phyloP scores from a whole-genome alignment of 257 asterid genomes.

The Forsythia suspensa region DNA sequence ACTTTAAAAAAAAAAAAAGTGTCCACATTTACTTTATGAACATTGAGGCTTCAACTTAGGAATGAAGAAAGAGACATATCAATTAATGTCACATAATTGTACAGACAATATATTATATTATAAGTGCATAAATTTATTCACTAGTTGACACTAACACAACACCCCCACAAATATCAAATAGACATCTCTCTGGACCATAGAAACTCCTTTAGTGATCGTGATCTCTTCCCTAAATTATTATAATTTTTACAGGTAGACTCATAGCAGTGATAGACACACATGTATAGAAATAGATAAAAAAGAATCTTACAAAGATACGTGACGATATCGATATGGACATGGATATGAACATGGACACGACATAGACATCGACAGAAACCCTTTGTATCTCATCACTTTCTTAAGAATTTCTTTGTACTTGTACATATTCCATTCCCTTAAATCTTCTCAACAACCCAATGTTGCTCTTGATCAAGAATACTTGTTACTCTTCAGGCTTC shows the following conservation, averaged over 20 bases:
- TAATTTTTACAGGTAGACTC: constrained; percentile 45
- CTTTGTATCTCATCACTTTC: constrained; percentile 49
- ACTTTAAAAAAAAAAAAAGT: background rate
- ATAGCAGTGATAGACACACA: constrained; percentile 22
- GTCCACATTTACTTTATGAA: background rate
- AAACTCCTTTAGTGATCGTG: constrained; percentile 32
- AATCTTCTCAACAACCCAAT: constrained; percentile 12
- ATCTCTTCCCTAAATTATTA: constrained; percentile 33
- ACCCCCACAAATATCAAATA: constrained; percentile 32
- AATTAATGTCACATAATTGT: too few species aligned
- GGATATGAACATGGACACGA: too few species aligned
- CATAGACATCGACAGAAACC: background rate
- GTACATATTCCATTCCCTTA: constrained; percentile 7
- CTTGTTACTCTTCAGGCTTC: constrained; percentile 21
- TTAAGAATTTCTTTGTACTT: constrained; percentile 23
- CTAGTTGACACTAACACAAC: constrained; percentile 36
- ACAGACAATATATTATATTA: background rate
- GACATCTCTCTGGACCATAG: constrained; percentile 37
- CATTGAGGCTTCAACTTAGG: constrained; percentile 8
- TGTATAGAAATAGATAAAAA: constrained; percentile 12
- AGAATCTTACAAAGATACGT: constrained; percentile 19
- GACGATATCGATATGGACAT: background rate
- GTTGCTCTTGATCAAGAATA: constrained; percentile 3
- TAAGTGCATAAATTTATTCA: constrained; percentile 24
- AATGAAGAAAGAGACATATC: constrained; percentile 13